A percentile compares a stretch with the other conserved stretches of the same genome.
These are phyloP conservation scores for Colletotrichum lupini DNA, from an alignment of 2,329 filamentous ascomycete genomes.

Conservation along the genomic window DNA sequence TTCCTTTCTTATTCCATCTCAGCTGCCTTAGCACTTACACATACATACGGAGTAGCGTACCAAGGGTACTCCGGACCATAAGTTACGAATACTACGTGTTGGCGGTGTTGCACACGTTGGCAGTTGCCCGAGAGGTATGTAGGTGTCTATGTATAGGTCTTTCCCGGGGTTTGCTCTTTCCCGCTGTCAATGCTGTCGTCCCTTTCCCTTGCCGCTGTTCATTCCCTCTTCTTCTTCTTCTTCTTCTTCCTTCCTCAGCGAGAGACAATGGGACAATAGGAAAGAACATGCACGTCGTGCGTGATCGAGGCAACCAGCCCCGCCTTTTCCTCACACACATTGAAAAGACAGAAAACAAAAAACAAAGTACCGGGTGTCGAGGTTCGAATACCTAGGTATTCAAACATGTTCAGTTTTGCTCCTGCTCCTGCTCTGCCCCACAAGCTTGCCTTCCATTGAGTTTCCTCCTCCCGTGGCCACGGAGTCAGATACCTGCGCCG, in stretches of 20 bases:
- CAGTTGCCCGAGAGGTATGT: too few species aligned
- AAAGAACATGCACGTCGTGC: too few species aligned
- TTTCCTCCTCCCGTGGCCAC: background rate
- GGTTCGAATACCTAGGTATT: background rate
- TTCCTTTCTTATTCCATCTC: constrained; percentile 12
- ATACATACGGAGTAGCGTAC: too few species aligned
- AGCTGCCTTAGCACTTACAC: background rate
- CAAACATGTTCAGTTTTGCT: background rate
- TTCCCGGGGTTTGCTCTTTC: background rate
- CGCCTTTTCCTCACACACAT: too few species aligned
- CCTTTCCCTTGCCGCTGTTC: background rate
- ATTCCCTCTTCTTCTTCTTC: background rate
- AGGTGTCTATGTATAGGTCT: too few species aligned
- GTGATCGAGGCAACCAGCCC: too few species aligned
- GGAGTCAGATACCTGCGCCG: too few species aligned
- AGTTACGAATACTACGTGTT: background rate
- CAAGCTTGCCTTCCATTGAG: background rate
- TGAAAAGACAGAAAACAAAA: too few species aligned
- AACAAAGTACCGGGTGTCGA: background rate
- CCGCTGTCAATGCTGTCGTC: background rate
- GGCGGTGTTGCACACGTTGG: too few species aligned
- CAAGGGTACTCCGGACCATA: background rate
- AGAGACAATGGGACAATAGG: too few species aligned
- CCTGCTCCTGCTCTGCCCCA: background rate
- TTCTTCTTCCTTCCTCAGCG: background rate